A percentile compares a stretch with the other conserved stretches of the same genome.
phyloP scores from a whole-genome alignment of 805 yeast species.

The Kregervanrija delftensis region DNA sequence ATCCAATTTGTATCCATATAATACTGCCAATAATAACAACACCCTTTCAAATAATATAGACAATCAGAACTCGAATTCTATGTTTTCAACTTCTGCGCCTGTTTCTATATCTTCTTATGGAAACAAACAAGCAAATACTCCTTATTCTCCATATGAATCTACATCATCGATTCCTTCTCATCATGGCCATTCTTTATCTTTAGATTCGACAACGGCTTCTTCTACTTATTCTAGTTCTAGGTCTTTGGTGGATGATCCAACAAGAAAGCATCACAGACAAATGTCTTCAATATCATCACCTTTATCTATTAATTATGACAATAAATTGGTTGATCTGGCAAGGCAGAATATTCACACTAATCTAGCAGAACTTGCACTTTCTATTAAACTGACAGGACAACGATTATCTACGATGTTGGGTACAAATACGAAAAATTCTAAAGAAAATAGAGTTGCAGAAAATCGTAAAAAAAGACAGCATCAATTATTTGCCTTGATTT shows the following conservation, averaged over 20 bases:
- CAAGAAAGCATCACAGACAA: background rate
- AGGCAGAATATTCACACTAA: background rate
- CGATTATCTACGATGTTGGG: background rate
- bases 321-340: background rate
- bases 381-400: slow-evolving; percentile 2
- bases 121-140: background rate
- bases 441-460: slow-evolving; percentile 16
- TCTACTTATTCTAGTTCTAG: background rate
- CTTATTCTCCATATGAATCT: slow-evolving; percentile 2
- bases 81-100: too few species aligned
- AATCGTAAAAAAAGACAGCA: slow-evolving; percentile 45
- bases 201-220: slow-evolving; percentile 4
- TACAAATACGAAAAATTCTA: slow-evolving; percentile 3
- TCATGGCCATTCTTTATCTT: slow-evolving; percentile 4
- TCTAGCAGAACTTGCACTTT: background rate
- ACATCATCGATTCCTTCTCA: slow-evolving; percentile 8
- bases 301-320: too few species aligned
- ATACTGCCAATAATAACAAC: too few species aligned
- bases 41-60: too few species aligned
- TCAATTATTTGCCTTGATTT: slow-evolving; percentile 77
- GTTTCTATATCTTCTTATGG: too few species aligned
- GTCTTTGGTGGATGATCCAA: slow-evolving; percentile 3
- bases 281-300: background rate
- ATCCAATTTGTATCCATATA: too few species aligned
- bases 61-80: too few species aligned